These are phyloP conservation scores for Trichoderma guizhouense DNA, from an alignment of 2,329 filamentous ascomycete species.

Conservation along the genomic window DNA sequence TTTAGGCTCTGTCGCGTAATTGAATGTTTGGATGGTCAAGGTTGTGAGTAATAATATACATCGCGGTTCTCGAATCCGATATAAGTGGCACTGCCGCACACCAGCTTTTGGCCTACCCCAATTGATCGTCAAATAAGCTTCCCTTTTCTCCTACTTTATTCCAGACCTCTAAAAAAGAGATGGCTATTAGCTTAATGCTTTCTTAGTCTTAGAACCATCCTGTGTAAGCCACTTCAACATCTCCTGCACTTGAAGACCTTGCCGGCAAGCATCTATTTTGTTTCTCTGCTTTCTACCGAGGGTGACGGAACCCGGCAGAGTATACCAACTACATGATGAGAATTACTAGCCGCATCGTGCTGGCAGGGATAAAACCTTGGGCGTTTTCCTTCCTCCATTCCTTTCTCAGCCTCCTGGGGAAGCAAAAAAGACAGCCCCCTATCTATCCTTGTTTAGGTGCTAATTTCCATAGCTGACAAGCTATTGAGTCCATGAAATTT, in stretches of 20 bases:
- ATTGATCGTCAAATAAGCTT: neutral
- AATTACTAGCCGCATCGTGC: neutral
- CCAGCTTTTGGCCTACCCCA: neutral
- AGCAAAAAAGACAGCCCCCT: neutral
- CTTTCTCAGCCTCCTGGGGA: neutral
- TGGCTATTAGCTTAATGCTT: neutral
- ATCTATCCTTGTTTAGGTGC: neutral
- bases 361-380: neutral
- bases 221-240: neutral
- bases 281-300: no score
- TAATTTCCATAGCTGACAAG: neutral
- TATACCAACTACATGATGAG: neutral
- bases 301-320: neutral
- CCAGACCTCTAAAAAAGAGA: neutral
- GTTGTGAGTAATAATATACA: neutral
- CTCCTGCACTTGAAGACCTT: neutral
- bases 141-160: neutral
- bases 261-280: neutral
- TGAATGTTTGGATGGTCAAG: neutral
- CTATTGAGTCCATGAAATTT: neutral
- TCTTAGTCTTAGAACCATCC: neutral
- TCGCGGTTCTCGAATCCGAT: neutral
- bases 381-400: neutral
- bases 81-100: neutral
- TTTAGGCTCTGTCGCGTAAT: neutral